phyloP scores from a whole-genome alignment of 1,139 yeast genomes.

The Protomyces arabidopsidicola region DNA sequence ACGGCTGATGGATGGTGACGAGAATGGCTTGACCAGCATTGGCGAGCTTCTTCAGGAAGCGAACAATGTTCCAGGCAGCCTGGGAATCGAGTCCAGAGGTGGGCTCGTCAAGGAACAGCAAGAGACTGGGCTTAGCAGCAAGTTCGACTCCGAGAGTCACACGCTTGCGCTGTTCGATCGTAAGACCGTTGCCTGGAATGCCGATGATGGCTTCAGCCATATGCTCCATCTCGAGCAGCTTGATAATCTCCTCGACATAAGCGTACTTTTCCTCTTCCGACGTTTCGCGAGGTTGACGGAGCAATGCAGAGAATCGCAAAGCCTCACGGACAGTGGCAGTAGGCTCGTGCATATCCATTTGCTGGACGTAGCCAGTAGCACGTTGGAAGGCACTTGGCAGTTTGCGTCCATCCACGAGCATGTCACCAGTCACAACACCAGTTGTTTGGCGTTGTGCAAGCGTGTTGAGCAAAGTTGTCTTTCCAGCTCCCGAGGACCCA shows the following conservation, averaged over 20 bases:
- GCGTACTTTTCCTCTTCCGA: conserved; percentile 37
- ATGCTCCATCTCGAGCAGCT: conserved; percentile 65
- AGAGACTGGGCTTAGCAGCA: conserved; percentile 62
- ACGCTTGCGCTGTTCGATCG: conserved; percentile 82
- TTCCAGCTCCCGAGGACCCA: conserved; percentile 68
- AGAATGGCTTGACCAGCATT: conserved; percentile 64
- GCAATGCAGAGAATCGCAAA: conserved; percentile 60
- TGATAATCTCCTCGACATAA: conserved; percentile 53
- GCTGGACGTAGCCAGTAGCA: conserved; percentile 62
- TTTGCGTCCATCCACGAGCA: conserved; percentile 56
- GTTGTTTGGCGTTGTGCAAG: conserved; percentile 55
- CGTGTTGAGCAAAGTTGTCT: conserved; percentile 58
- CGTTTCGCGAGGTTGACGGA: conserved; percentile 48
- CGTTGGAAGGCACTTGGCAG: conserved; percentile 54
- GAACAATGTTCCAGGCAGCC: conserved; percentile 65
- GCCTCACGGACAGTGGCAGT: conserved; percentile 75
- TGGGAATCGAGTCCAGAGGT: conserved; percentile 82
- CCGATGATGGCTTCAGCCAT: conserved; percentile 78
- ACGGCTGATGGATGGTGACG: conserved; percentile 79
- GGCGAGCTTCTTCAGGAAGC: conserved; percentile 56
- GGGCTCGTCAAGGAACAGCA: conserved; percentile 70
- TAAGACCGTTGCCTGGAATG: conserved; percentile 63
- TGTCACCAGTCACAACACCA: conserved; percentile 61
- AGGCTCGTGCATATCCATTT: conserved; percentile 58
- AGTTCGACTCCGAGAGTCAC: conserved; percentile 77